These are phyloP conservation scores for Pilasporangium apinafurcum DNA, from an alignment of 352 stramenopile species.

Conservation along the genomic window DNA sequence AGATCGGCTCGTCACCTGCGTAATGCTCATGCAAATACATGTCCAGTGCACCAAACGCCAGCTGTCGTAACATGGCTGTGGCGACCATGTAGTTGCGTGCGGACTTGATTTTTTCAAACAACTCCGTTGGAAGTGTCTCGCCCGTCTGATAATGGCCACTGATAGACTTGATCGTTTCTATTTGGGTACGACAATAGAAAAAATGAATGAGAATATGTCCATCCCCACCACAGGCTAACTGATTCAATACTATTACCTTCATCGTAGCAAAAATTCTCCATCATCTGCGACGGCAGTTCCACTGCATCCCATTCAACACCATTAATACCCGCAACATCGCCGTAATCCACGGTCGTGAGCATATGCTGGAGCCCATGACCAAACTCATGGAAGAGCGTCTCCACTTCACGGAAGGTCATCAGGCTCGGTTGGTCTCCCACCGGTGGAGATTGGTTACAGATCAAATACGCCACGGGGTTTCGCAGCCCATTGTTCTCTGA, in stretches of 20 bases:
- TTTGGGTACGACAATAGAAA: slow-evolving; percentile 9
- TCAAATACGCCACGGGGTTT: slow-evolving; percentile 96
- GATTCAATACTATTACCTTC: slow-evolving; percentile 19
- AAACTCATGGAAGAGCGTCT: slow-evolving; percentile 96
- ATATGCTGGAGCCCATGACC: slow-evolving; percentile 98
- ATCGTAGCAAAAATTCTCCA: slow-evolving; percentile 99
- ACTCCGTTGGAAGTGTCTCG: slow-evolving; percentile 88
- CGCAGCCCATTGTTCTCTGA: slow-evolving; percentile 45
- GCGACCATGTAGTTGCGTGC: slow-evolving; percentile 95
- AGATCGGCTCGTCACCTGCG: slow-evolving; percentile 79
- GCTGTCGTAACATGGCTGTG: slow-evolving; percentile 92
- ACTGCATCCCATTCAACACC: slow-evolving; percentile 98
- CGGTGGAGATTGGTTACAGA: slow-evolving; percentile 95
- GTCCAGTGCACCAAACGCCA: slow-evolving; percentile 92
- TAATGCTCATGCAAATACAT: slow-evolving; percentile 83
- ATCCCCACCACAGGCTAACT: not conserved
- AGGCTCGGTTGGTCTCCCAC: slow-evolving; percentile 91
- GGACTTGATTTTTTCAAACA: slow-evolving; percentile 95
- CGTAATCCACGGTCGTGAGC: slow-evolving; percentile 94
- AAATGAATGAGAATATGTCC: slow-evolving; percentile 73
- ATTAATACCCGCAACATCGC: slow-evolving; percentile 95
- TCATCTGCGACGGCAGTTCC: slow-evolving; percentile 98
- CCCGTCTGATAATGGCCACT: slow-evolving; percentile 82
- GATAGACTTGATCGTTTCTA: slow-evolving; percentile 83
- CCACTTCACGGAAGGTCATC: slow-evolving; percentile 98